Conservation (phyloP, 1,284 basidiomycete genomes). For the Cutaneotrichosporon daszewskae region DNA sequence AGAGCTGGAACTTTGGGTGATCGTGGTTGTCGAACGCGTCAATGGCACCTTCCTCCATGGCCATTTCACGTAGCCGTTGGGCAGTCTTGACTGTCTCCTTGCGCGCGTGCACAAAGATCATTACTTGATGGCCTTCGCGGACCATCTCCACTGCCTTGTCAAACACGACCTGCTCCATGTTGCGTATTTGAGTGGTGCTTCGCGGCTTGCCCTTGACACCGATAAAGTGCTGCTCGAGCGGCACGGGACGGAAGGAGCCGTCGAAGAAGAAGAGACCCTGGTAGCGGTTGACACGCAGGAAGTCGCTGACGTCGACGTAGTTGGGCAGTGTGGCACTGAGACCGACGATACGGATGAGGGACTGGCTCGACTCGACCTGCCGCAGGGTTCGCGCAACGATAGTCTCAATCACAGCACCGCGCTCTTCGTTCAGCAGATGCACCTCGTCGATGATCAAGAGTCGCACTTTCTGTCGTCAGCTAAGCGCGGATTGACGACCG, state of each 20-base stretch:
- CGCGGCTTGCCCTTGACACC: constrained; percentile 90
- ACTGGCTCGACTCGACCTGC: constrained; percentile 93
- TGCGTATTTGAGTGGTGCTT: constrained; percentile 67
- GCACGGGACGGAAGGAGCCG: constrained; percentile 92
- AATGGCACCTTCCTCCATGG: constrained; percentile 63
- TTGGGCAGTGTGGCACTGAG: constrained; percentile 98
- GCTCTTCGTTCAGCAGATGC: constrained; percentile 93
- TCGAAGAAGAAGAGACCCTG: constrained; percentile 98
- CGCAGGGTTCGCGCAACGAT: constrained; percentile 94
- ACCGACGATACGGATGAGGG: constrained; percentile 95
- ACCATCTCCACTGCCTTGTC: constrained; percentile 74
- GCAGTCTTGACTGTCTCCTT: constrained; percentile 98
- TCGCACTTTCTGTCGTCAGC: constrained; percentile 66
- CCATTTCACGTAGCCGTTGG: constrained; percentile 74
- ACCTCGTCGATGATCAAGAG: constrained; percentile 98
- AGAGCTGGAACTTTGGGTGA: constrained; percentile 68
- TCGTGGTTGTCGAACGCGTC: constrained; percentile 76
- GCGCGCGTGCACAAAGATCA: constrained; percentile 98
- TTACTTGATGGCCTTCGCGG: constrained; percentile 87
- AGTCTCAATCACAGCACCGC: constrained; percentile 96
- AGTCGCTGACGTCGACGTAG: constrained; percentile 94
- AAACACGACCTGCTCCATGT: constrained; percentile 84
- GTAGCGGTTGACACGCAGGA: constrained; percentile 80
- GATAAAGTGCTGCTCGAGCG: constrained; percentile 95
- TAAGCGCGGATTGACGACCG: background rate